Evolutionary conservation across 2,329 filamentous ascomycete species (phyloP), one percentile per base, ranked within the genome.

Genomic region (Diplodia seriata): DNA sequence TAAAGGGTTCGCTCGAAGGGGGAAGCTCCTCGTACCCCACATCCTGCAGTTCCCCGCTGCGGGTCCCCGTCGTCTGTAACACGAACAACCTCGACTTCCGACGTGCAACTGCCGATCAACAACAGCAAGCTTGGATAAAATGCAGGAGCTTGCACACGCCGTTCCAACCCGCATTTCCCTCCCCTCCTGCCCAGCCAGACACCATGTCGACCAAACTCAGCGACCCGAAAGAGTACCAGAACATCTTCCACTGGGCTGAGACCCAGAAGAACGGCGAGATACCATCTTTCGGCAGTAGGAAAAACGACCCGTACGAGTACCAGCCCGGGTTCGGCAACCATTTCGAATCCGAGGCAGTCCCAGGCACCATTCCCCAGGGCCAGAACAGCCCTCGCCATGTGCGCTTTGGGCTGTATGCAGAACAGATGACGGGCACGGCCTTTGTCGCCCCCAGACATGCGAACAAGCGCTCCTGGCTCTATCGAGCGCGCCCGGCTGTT

Each of bases 191-290:
- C 33, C 29, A 49, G 6, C 26, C 15, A 38, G 36, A 31, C 53
- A 68, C 3, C 49, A 68, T 68, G 66, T 57, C 66, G 38, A 20
- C 50, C 3, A 67, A 70, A 36, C 65, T 74, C 70, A 66, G 78
- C 72, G 69, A 80, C 71, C 75, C 81, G 66, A 70, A 78, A 64
- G 71, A 78, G 61, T 78, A 78, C 62, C 76, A 78, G 68, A 72
- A 76, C 20, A 78, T 77, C 57, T 79, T 79, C 70, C 77, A 78
- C 73, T 88, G 86, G 86, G 86, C 85, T 0, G 85, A 86, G 73
- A 87, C 85, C n/a, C 86, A 88, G 71, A 82, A 87, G 72, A 81
- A 87, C 73, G 86, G 83, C 0, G 72, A 79, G 0, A 82, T 87
- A 31, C 85, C 85, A 12, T 86, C 85, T 0, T 88, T 87, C 71